Evolutionary conservation across 192 early-diverging fungal species (phyloP), one percentile per base, ranked within the genome.

Genomic region (Backusella luteola): DNA sequence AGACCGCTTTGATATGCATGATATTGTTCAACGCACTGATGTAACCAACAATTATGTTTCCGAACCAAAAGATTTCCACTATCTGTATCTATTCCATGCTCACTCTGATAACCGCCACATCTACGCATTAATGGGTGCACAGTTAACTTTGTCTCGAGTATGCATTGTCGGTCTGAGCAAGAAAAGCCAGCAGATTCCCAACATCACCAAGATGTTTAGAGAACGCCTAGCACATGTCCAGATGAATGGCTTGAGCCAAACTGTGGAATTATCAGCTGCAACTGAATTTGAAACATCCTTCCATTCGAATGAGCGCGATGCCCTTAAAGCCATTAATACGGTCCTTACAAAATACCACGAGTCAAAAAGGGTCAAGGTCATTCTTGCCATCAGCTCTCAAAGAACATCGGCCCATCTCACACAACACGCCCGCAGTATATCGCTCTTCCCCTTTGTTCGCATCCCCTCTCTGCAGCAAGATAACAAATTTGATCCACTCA

Each of bases 21-120:
- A 86, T 73, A 77, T 90, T 32, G 49, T 73, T 21, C 67, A 73
- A 2, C 29, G 66, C 9, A 44, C 53, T 9, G 69, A 70, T 23
- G 38, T 44, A 0, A 53, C 42, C 17, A 71, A n/a, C 19, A 17
- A 52, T 17, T 88, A 88, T 56, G 34, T 88, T 19, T 42, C 79
- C 69, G 53, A 80, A 76, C 67, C 76, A 66, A 73, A 73, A 73
- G 21, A 68, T 6, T 71, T 85, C 67, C 82, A 89, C 53, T 95
- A 91, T 73, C 77, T 95, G 11, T 94, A 94, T 72, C 77, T 99
- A 38, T 97, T 91, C 80, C 96, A 97, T 71, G 86, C 90, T 0
- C 81, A 82, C 34, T 75, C 86, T 12, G 90, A 89, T 26, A 83
- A 77, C 32, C 87, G 91, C 7, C 90, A 94, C 15, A 76, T 98